These are phyloP conservation scores for Recurvomyces mirabilis DNA, from an alignment of 495 filamentous ascomycete species.

Conservation along the genomic window DNA sequence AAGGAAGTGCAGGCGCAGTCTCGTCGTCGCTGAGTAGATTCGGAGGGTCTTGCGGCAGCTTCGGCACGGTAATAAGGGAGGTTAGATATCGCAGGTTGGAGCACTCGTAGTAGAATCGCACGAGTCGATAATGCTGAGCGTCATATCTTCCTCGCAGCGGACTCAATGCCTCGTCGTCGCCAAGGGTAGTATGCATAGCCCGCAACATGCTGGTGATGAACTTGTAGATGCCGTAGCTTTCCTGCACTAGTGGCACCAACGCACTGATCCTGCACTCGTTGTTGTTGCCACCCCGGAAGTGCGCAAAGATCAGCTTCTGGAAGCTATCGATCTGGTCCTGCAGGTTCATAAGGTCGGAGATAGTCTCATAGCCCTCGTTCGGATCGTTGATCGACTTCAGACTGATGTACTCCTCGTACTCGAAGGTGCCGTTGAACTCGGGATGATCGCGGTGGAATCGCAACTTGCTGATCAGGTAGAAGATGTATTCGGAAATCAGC, in stretches of 20 bases:
- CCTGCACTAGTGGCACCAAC: conserved; percentile 83
- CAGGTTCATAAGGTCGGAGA: conserved; percentile 87
- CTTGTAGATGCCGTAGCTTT: conserved; percentile 82
- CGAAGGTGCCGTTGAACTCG: conserved; percentile 96
- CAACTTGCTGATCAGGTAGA: conserved; percentile 84
- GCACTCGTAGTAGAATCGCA: conserved; percentile 98
- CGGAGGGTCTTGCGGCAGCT: conserved; percentile 84
- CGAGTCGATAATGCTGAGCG: conserved; percentile 86
- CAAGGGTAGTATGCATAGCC: conserved; percentile 94
- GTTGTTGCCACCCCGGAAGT: conserved; percentile 79
- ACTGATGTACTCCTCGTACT: conserved; percentile 98
- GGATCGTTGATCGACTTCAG: conserved; percentile 97
- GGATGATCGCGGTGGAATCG: conserved; percentile 91
- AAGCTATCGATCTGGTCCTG: conserved; percentile 98
- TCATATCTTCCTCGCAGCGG: conserved; percentile 81
- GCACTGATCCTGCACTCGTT: conserved; percentile 96
- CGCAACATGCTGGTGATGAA: conserved; percentile 37
- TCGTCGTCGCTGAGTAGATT: conserved; percentile 71
- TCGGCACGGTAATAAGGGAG: conserved; percentile 88
- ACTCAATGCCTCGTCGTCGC: conserved; percentile 88
- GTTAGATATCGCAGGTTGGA: conserved; percentile 94
- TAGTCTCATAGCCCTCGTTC: conserved; percentile 97
- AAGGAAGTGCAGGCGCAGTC: conserved; percentile 58
- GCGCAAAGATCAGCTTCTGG: conserved; percentile 94
- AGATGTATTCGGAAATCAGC: conserved; percentile 89